phyloP scores from a whole-genome alignment of 805 yeast species.

The Tetrapisispora namnaoensis region DNA sequence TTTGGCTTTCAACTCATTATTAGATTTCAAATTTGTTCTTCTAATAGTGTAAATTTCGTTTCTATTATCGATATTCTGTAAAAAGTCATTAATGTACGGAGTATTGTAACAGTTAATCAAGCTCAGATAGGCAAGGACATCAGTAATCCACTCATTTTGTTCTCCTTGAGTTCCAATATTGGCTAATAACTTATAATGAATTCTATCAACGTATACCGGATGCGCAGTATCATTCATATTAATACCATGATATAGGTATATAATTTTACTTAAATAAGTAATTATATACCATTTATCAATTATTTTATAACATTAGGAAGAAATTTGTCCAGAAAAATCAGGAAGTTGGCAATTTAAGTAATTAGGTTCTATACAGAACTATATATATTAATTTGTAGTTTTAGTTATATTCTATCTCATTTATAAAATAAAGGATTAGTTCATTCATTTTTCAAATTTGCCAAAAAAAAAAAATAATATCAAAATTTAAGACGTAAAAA shows the following conservation, averaged over 20 bases:
- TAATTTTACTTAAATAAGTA: background rate
- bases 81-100: conserved; percentile 12
- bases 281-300: too few species aligned
- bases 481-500: too few species aligned
- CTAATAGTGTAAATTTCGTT: background rate
- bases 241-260: background rate
- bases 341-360: too few species aligned
- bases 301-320: too few species aligned
- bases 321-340: too few species aligned
- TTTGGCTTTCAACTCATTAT: conserved; percentile 4
- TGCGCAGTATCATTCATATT: conserved; percentile 1
- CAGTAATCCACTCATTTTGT: conserved; percentile 7
- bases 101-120: conserved; percentile 7
- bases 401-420: too few species aligned
- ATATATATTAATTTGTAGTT: too few species aligned
- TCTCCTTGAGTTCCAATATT: conserved; percentile 5
- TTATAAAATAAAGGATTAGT: too few species aligned
- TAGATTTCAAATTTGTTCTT: background rate
- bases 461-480: too few species aligned
- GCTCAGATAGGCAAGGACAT: conserved; percentile 9
- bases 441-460: too few species aligned
- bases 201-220: conserved; percentile 13
- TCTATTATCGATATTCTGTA: conserved; percentile 2
- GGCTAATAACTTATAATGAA: conserved; percentile 7
- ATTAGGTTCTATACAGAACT: too few species aligned